Percentiles rank a stretch among this genome's conserved stretches.
phyloP scores from a whole-genome alignment of 345 rosid genomes.

The rapeseed (Brassica napus) region DNA sequence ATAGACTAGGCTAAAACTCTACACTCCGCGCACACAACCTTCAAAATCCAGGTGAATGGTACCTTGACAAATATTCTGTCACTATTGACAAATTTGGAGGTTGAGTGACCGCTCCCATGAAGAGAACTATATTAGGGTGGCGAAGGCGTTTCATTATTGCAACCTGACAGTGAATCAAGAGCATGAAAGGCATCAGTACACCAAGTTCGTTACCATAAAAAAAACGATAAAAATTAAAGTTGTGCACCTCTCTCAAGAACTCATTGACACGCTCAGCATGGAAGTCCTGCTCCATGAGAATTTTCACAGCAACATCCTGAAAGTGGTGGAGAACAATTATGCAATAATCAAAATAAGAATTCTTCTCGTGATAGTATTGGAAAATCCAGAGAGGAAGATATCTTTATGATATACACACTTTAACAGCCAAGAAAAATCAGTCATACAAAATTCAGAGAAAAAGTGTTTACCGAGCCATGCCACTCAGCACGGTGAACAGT shows the following conservation, averaged over 20 bases:
- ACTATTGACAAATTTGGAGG: conserved; percentile 98
- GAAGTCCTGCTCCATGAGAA: conserved; percentile 98
- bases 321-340: conserved; percentile 20
- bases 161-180: conserved; percentile 58
- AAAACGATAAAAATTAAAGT: background rate
- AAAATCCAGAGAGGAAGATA: conserved; percentile 3
- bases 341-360: background rate
- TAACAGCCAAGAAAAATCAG: background rate
- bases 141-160: conserved; percentile 95
- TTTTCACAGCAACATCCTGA: conserved; percentile 99
- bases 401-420: background rate
- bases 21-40: background rate
- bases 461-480: conserved; percentile 92
- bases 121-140: conserved; percentile 98
- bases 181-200: conserved; percentile 14
- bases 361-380: background rate
- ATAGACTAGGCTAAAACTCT: background rate
- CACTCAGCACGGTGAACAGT: conserved; percentile 99
- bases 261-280: conserved; percentile 84
- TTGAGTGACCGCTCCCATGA: conserved; percentile 97
- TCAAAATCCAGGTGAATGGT: conserved; percentile 10
- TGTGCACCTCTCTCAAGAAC: conserved; percentile 88
- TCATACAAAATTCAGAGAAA: background rate
- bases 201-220: background rate
- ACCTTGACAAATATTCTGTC: conserved; percentile 98